Evolutionary conservation across 257 asterid genomes (phyloP), one percentile per base, ranked within the genome.

Genomic region (Solanum arcanum): DNA sequence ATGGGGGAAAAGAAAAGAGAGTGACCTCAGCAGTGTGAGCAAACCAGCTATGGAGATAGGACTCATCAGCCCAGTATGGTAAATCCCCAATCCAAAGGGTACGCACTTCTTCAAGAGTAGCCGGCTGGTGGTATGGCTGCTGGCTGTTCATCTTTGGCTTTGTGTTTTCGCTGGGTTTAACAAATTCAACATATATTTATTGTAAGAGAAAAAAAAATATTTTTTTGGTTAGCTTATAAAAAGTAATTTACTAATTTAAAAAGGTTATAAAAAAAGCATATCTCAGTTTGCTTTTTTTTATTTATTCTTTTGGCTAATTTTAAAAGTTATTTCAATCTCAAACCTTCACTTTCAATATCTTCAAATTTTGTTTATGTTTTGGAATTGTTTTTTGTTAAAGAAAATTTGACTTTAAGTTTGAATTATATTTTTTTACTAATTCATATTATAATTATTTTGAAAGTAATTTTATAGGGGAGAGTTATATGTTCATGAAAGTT

Each of bases 21-120:
- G 3, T 8, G 59, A 95, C 99, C 96, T 97, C 99, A 90, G 93
- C 96, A 72, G 98, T 89, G 83, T 90, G 96, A 81, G 97, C 87
- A 88, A 97, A 97, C 99, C 99, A 97, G 89, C 94, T 93, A 60
- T 95, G 96, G 86, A 97, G 98, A 88, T 94, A 97, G 72, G 93
- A 90, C 87, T 97, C 99, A 87, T 97, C 99, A 41, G 99, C 99
- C 99, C 99, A 97, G 84, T 93, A 94, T 20, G 99, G 99, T 94
- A 97, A 94, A 92, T 97, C 99, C 37, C 99, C 99, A 86, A 97
- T 97, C 99, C 99, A 97, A 25, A 97, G 99, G 81, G 99, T 97
- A 12, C 99, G 98, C 12, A 97, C 99, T 89, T 97, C 99, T 90
- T 97, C 99, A 12, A 94, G 93, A 49, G 98, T 94, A 5, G 98